A percentile compares a stretch with the other conserved stretches of the same genome.
Conservation (phyloP, 805 yeast genomes). For the Metschnikowia cerradonensis region DNA sequence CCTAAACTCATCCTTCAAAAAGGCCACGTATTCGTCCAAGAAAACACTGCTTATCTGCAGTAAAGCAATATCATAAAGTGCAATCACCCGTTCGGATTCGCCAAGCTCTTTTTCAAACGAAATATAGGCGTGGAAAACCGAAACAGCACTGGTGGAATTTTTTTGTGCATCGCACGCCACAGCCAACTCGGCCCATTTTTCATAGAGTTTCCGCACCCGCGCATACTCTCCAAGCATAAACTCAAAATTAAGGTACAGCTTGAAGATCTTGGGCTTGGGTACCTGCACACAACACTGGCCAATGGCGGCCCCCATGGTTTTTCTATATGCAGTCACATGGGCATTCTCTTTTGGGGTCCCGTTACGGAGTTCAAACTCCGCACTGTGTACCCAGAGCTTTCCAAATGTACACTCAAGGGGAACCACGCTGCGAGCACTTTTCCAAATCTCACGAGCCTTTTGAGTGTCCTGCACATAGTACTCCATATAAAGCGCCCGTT, state of each 20-base stretch:
- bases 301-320: constrained; percentile 64
- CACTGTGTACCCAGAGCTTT: constrained; percentile 67
- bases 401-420: constrained; percentile 61
- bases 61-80: constrained; percentile 53
- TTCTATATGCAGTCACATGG: constrained; percentile 52
- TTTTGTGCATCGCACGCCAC: constrained; percentile 7
- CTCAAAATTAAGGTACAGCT: constrained; percentile 67
- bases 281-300: constrained; percentile 45
- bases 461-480: constrained; percentile 38
- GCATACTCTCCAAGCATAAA: constrained; percentile 70
- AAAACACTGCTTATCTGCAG: constrained; percentile 18
- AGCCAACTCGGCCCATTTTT: constrained; percentile 51
- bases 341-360: constrained; percentile 12
- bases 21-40: constrained; percentile 44
- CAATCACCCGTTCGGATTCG: constrained; percentile 66
- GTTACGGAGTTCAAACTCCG: constrained; percentile 71
- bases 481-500: constrained; percentile 63
- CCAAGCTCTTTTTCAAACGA: constrained; percentile 63
- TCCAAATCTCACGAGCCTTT: constrained; percentile 49
- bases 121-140: constrained; percentile 62
- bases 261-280: constrained; percentile 57
- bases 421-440: constrained; percentile 50
- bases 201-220: constrained; percentile 69
- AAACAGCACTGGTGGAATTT: background rate
- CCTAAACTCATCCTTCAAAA: constrained; percentile 56